Evolutionary conservation across 371 early-diverging fungal species (phyloP).

Genomic region (Funneliformis caledonium): DNA sequence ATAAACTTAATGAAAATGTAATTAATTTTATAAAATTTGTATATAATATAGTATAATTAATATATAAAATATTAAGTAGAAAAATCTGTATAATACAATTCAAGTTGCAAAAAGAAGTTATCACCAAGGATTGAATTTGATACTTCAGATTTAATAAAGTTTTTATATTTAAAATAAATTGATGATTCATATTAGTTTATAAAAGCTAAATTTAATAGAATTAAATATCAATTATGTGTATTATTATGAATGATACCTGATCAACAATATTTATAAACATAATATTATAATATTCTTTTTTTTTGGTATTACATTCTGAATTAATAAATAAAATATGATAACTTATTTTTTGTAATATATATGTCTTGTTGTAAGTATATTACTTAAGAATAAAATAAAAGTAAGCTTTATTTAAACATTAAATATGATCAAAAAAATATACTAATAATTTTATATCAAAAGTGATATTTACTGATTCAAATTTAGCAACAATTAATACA

Average conservation of each 20-base stretch:
- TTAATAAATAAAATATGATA: neutral
- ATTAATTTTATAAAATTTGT: conserved; percentile 9
- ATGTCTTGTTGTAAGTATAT: neutral
- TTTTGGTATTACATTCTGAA: neutral
- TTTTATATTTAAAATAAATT: neutral
- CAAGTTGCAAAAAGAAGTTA: neutral
- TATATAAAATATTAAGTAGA: neutral
- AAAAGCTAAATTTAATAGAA: neutral
- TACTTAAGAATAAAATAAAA: neutral
- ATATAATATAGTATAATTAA: too few relatives aligned
- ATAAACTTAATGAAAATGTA: neutral
- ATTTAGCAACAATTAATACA: neutral
- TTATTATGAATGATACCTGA: neutral
- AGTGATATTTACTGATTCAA: conserved; percentile 4
- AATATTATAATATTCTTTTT: neutral
- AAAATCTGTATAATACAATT: conserved; percentile 4
- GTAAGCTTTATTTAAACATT: neutral
- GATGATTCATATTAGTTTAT: neutral
- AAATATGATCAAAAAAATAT: conserved; percentile 2
- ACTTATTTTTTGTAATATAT: neutral
- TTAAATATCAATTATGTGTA: neutral
- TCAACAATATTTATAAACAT: neutral
- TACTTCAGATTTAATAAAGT: neutral
- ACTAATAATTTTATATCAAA: neutral
- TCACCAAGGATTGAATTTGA: neutral